phyloP scores from a whole-genome alignment of 148 eudicot species.

The Camellia lanceoleosa region DNA sequence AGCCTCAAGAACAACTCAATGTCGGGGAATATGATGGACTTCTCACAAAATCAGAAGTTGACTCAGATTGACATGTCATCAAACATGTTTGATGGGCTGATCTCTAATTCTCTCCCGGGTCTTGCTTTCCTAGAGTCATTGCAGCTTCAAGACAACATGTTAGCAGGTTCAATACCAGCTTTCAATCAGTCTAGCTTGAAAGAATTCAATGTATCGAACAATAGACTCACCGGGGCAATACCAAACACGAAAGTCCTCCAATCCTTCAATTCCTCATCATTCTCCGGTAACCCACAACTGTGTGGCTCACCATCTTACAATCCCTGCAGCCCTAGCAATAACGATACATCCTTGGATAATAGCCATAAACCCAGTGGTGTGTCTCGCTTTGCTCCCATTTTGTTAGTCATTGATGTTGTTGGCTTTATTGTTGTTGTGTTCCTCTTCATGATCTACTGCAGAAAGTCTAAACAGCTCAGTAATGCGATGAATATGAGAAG shows the following conservation, averaged over 20 bases:
- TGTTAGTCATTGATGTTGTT: slow-evolving; percentile 23
- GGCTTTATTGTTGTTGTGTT: slow-evolving; percentile 23
- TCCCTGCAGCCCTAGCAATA: neutral
- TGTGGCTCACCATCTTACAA: slow-evolving; percentile 29
- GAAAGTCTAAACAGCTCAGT: slow-evolving; percentile 25
- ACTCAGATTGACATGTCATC: slow-evolving; percentile 29
- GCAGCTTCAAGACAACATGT: slow-evolving; percentile 33
- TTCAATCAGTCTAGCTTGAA: slow-evolving; percentile 33
- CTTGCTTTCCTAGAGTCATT: slow-evolving; percentile 30
- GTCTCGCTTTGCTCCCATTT: slow-evolving; percentile 5
- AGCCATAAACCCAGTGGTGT: no score
- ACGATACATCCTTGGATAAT: neutral
- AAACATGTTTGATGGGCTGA: slow-evolving; percentile 30
- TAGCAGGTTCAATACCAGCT: slow-evolving; percentile 28
- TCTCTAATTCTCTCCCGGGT: slow-evolving; percentile 25
- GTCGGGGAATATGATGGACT: slow-evolving; percentile 33
- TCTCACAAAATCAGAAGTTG: slow-evolving; percentile 24
- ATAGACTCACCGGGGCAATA: slow-evolving; percentile 28
- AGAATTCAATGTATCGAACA: slow-evolving; percentile 35
- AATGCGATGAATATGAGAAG: neutral
- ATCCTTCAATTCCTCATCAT: slow-evolving; percentile 23
- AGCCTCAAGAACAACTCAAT: slow-evolving; percentile 38
- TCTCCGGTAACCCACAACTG: slow-evolving; percentile 15
- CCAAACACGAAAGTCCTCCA: slow-evolving; percentile 28
- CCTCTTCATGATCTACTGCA: slow-evolving; percentile 28